A percentile compares a stretch with the other conserved stretches of the same genome.
These are phyloP conservation scores for Termitomyces sp. DNA, from an alignment of 1,284 basidiomycete genomes.

Conservation along the genomic window DNA sequence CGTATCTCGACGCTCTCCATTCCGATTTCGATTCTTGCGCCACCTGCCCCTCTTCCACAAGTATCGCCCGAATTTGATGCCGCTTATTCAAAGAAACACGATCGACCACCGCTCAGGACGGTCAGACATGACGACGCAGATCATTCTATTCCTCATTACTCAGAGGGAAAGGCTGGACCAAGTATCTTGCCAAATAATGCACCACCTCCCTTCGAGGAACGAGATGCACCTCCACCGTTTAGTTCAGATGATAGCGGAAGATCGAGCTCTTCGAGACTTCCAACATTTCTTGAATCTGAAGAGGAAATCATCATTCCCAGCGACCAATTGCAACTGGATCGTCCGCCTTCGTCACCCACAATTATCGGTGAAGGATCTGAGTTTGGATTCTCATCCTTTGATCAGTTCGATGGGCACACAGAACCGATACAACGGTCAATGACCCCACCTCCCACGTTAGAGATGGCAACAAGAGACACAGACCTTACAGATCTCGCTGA, in stretches of 20 bases:
- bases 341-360: constrained; percentile 28
- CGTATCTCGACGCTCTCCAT: constrained; percentile 54
- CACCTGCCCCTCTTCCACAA: constrained; percentile 69
- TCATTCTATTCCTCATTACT: constrained; percentile 53
- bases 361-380: constrained; percentile 66
- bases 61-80: constrained; percentile 62
- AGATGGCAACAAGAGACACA: constrained; percentile 63
- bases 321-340: constrained; percentile 30
- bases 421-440: constrained; percentile 54
- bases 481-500: constrained; percentile 62
- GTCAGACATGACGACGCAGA: constrained; percentile 64
- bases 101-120: constrained; percentile 66
- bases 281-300: constrained; percentile 77
- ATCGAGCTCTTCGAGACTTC: constrained; percentile 56
- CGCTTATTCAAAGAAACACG: constrained; percentile 81
- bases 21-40: constrained; percentile 65
- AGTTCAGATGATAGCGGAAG: constrained; percentile 50
- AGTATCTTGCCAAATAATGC: constrained; percentile 56
- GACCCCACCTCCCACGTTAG: constrained; percentile 66
- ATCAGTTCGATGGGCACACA: constrained; percentile 75
- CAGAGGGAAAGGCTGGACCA: constrained; percentile 65
- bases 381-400: constrained; percentile 63
- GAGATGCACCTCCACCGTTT: constrained; percentile 75
- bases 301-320: constrained; percentile 58
- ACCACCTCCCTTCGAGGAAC: constrained; percentile 78